Conservation (phyloP, 805 yeast genomes). For the Nakazawaea wickerhamii region DNA sequence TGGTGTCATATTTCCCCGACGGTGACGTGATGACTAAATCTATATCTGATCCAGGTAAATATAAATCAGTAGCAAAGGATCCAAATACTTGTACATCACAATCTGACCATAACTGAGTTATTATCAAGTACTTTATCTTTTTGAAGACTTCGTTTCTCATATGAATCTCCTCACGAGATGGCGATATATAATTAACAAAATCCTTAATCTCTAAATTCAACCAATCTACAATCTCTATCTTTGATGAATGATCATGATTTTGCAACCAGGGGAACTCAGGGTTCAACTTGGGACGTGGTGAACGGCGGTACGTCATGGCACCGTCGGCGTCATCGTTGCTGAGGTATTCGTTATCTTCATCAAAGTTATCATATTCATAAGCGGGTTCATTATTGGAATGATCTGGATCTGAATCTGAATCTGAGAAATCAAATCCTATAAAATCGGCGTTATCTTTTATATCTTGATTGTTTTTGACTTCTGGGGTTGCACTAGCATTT, state of each 20-base stretch:
- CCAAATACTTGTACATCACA: slow-evolving; percentile 86
- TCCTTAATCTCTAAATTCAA: slow-evolving; percentile 79
- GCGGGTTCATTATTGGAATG: not conserved
- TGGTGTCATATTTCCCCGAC: slow-evolving; percentile 51
- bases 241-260: slow-evolving; percentile 70
- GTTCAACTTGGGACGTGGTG: slow-evolving; percentile 25
- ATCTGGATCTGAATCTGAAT: slow-evolving; percentile 22
- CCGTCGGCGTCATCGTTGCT: slow-evolving; percentile 40
- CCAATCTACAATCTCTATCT: slow-evolving; percentile 80
- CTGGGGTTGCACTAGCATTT: slow-evolving; percentile 7
- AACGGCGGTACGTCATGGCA: slow-evolving; percentile 20
- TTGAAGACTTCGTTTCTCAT: slow-evolving; percentile 62
- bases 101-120: slow-evolving; percentile 63
- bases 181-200: slow-evolving; percentile 81
- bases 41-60: slow-evolving; percentile 91
- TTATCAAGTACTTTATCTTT: slow-evolving; percentile 48
- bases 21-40: slow-evolving; percentile 82
- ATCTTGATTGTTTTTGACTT: slow-evolving; percentile 30
- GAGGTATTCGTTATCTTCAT: slow-evolving; percentile 34
- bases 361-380: slow-evolving; percentile 18
- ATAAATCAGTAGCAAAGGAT: slow-evolving; percentile 88
- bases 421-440: slow-evolving; percentile 47
- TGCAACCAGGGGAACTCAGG: slow-evolving; percentile 68
- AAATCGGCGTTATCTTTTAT: slow-evolving; percentile 44
- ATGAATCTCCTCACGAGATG: slow-evolving; percentile 66